Evolutionary conservation across 2,329 filamentous ascomycete genomes (phyloP), one percentile per base, ranked within the genome.

Genomic region (Aspergillus japonicus): DNA sequence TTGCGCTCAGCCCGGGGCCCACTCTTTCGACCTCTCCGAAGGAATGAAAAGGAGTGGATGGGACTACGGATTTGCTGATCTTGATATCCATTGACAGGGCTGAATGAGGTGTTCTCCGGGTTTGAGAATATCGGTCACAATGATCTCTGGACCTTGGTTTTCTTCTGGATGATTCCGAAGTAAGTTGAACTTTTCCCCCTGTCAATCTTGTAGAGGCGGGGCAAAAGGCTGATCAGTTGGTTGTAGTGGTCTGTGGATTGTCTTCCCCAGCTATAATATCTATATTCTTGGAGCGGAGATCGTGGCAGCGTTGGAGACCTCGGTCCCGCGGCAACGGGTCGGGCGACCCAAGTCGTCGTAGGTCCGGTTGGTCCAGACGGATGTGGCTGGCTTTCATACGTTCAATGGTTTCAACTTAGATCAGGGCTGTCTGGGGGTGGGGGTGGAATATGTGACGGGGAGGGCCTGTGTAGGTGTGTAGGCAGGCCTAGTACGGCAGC

Each of bases 101-200:
- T 87, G 55, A 85, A 86, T 61, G 87, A 89, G 70, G 79, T 80
- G 47, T 87, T 81, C 67, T 84, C 83, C 50, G 84, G 80, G 6
- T 90, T 87, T 64, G 75, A 79, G 4, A 84, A 87, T 62, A 82
- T 88, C 57, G 83, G 84, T 3, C 88, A 90, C 68, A 90, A 90
- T 62, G 79, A 80, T 60, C 65, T 77, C 44, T 64, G 70, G 3
- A 80, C 80, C 11, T 67, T 90, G 47, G 65, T 88, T 11, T 76
- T 84, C 33, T 73, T 87, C 24, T 91, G 87, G 81, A 83, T 87
- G 31, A 75, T 90, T 62, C 87, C 88, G 33, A 90, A 90, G 86
- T 88, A 75, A 78, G 84, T 77, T 58, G 50, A 8, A 2, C 23
- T 42, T 8, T 24, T 24, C 19, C 1, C 26, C 12, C 49, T 51